Conservation (phyloP, 805 yeast genomes). For the Wickerhamiella siamensis region DNA sequence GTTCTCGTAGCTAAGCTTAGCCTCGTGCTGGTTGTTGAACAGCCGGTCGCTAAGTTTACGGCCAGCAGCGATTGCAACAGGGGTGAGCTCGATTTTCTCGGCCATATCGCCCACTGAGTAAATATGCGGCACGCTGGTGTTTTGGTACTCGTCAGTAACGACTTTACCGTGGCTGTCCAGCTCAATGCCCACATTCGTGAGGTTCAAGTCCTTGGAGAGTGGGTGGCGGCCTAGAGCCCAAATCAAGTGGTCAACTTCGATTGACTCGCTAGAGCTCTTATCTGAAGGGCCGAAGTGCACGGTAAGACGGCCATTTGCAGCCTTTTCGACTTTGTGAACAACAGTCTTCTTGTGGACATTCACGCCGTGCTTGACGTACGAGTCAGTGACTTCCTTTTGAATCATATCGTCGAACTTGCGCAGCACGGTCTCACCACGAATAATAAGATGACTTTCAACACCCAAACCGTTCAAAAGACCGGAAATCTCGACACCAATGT, state of each 20-base stretch:
- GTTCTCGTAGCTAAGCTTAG: slow-evolving; percentile 72
- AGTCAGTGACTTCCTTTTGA: slow-evolving; percentile 64
- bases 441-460: slow-evolving; percentile 69
- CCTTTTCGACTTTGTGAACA: slow-evolving; percentile 33
- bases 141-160: slow-evolving; percentile 76
- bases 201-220: slow-evolving; percentile 47
- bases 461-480: slow-evolving; percentile 89
- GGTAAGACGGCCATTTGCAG: slow-evolving; percentile 25
- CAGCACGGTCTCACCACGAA: slow-evolving; percentile 82
- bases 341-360: slow-evolving; percentile 54
- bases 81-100: slow-evolving; percentile 87
- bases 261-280: slow-evolving; percentile 25
- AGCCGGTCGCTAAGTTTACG: slow-evolving; percentile 83
- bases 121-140: slow-evolving; percentile 54
- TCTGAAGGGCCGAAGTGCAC: slow-evolving; percentile 16
- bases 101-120: slow-evolving; percentile 89
- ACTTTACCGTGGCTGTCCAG: slow-evolving; percentile 47
- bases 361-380: slow-evolving; percentile 69
- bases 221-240: slow-evolving; percentile 95
- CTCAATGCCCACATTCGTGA: slow-evolving; percentile 62
- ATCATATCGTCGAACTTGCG: slow-evolving; percentile 76
- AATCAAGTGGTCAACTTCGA: slow-evolving; percentile 66
- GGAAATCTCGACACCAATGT: slow-evolving; percentile 89
- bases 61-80: slow-evolving; percentile 98
- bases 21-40: slow-evolving; percentile 64